Conservation (phyloP, 345 rosid genomes). For the Bruguiera parviflora region DNA sequence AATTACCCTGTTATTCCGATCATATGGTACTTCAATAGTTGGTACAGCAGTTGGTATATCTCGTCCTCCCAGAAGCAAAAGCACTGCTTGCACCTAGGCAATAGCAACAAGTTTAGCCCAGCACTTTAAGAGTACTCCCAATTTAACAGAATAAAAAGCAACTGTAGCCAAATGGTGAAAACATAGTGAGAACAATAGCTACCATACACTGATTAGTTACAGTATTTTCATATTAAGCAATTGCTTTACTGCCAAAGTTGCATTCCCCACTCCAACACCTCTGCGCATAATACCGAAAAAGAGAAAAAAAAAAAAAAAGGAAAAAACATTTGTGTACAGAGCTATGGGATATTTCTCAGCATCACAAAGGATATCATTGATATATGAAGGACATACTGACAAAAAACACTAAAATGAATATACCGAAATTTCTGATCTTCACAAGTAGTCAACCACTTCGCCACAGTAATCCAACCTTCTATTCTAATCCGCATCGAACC, state of each 20-base stretch:
- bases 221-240: too few species aligned
- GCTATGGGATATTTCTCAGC: too few species aligned
- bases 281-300: background rate
- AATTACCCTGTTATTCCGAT: constrained; percentile 45
- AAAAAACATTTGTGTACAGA: background rate
- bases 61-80: constrained; percentile 59
- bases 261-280: background rate
- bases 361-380: too few species aligned
- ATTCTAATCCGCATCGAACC: background rate
- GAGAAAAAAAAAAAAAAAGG: background rate
- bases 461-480: background rate
- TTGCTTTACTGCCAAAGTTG: too few species aligned
- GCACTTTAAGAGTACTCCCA: background rate
- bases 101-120: constrained; percentile 5
- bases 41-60: constrained; percentile 56
- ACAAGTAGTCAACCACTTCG: background rate
- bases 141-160: constrained; percentile 2
- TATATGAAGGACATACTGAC: too few species aligned
- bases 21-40: constrained; percentile 44
- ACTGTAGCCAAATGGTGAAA: background rate
- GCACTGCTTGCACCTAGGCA: constrained; percentile 67
- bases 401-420: background rate
- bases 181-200: too few species aligned
- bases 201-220: too few species aligned
- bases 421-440: background rate